These are phyloP conservation scores for Nadsonia fulvescens DNA, from an alignment of 805 yeast species.

Conservation along the genomic window DNA sequence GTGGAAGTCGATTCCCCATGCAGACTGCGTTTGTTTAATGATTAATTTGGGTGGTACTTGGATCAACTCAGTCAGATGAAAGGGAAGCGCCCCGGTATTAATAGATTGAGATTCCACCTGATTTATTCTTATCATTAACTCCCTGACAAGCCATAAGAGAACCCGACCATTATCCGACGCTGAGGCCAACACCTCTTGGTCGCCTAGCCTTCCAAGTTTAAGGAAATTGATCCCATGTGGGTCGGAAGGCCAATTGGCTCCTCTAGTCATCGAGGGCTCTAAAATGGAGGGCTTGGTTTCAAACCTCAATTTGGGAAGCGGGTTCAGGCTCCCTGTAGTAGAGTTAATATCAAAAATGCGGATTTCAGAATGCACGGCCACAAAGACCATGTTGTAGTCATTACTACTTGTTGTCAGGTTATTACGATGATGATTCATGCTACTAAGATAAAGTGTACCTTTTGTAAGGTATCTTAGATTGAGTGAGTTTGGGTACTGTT, in stretches of 20 bases:
- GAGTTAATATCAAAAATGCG: slow-evolving; percentile 4
- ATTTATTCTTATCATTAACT: slow-evolving; percentile 1
- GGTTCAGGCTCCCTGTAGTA: slow-evolving; percentile 12
- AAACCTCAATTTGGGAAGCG: slow-evolving; percentile 17
- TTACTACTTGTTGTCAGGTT: slow-evolving; percentile 6
- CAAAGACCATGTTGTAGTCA: slow-evolving; percentile 4
- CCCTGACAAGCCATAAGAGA: slow-evolving; percentile 17
- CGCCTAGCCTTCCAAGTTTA: slow-evolving; percentile 22
- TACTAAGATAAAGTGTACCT: no score
- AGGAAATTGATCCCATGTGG: slow-evolving; percentile 42
- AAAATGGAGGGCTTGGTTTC: slow-evolving; percentile 27
- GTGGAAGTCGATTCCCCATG: slow-evolving; percentile 46
- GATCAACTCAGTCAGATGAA: slow-evolving; percentile 14
- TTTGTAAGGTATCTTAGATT: no score
- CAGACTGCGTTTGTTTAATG: slow-evolving; percentile 21
- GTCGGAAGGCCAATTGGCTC: slow-evolving; percentile 32
- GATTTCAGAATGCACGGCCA: slow-evolving; percentile 4
- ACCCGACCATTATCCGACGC: slow-evolving; percentile 41
- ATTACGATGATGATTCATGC: no score
- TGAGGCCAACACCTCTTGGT: slow-evolving; percentile 26
- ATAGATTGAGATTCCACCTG: no score
- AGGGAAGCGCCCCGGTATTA: slow-evolving; percentile 2
- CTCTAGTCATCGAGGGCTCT: slow-evolving; percentile 22
- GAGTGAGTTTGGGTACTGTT: no score
- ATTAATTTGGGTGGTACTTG: slow-evolving; percentile 18